Percentiles rank a stretch among this genome's conserved stretches.
Conservation (phyloP, 2,329 filamentous ascomycete species). For the Colletotrichum euphorbiae region DNA sequence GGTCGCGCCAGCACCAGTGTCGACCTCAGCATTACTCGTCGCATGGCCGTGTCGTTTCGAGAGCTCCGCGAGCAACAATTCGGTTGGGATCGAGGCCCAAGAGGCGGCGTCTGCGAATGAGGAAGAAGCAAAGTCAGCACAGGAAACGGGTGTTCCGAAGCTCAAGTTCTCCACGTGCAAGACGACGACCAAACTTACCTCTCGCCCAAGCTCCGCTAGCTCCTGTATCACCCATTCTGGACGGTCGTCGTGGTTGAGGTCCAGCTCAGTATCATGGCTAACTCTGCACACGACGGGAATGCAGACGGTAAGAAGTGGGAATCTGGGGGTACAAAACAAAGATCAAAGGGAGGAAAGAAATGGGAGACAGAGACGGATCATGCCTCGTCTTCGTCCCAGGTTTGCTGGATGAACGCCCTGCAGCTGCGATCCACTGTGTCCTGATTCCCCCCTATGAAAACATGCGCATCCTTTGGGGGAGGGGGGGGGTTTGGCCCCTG, state of each 20-base stretch:
- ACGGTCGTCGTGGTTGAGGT: conserved; percentile 26
- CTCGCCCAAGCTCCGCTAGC: conserved; percentile 30
- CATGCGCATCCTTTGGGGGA: conserved; percentile 33
- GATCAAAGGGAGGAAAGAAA: neutral
- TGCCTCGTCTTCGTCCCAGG: conserved; percentile 34
- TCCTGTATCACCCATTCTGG: conserved; percentile 37
- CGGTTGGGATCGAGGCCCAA: conserved; percentile 65
- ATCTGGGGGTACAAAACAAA: neutral
- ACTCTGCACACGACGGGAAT: conserved; percentile 25
- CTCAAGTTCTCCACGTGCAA: neutral
- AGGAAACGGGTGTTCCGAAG: neutral
- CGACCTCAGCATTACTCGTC: conserved; percentile 2
- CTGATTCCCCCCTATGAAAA: conserved; percentile 34
- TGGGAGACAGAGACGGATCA: conserved; percentile 4
- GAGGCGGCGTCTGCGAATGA: conserved; percentile 46
- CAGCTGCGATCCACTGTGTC: conserved; percentile 22
- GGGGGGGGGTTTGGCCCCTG: conserved; percentile 22
- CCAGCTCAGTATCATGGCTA: conserved; percentile 37
- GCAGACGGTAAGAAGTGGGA: neutral
- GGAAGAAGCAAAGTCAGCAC: conserved; percentile 21
- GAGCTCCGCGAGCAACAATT: conserved; percentile 65
- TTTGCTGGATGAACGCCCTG: conserved; percentile 12
- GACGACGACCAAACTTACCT: conserved; percentile 18
- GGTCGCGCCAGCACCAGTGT: conserved; percentile 48
- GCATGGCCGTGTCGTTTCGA: conserved; percentile 56